These are phyloP conservation scores for Botrytis sinoallii DNA, from an alignment of 2,329 filamentous ascomycete genomes.

Conservation along the genomic window DNA sequence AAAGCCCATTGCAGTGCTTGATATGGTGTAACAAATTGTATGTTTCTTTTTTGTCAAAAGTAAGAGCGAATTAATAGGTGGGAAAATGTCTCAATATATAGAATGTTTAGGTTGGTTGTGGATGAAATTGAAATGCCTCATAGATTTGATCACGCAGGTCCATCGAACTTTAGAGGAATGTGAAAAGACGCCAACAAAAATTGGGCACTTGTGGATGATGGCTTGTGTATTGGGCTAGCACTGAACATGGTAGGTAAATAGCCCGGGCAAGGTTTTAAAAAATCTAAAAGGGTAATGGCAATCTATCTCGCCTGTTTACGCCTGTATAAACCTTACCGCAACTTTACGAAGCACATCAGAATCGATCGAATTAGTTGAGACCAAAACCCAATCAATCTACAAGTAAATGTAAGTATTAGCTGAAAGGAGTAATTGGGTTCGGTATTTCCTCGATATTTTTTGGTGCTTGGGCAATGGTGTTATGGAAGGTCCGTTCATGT, in stretches of 20 bases:
- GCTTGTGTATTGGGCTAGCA: neutral
- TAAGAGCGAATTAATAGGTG: neutral
- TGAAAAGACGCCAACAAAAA: conserved; percentile 16
- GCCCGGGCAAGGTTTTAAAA: conserved; percentile 1
- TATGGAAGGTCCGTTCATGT: conserved; percentile 1
- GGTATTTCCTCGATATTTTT: neutral
- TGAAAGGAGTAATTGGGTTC: conserved; percentile 4
- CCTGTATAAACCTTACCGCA: conserved; percentile 11
- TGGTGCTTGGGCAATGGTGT: conserved; percentile 4
- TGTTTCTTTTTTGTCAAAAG: neutral
- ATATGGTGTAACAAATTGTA: neutral
- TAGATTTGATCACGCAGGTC: conserved; percentile 1
- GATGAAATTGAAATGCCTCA: conserved; percentile 17
- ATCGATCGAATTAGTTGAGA: conserved; percentile 10
- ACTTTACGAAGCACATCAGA: neutral
- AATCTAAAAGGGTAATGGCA: conserved; percentile 2
- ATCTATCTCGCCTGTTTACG: conserved; percentile 1
- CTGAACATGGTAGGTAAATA: neutral
- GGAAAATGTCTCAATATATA: conserved; percentile 21
- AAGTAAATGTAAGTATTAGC: neutral
- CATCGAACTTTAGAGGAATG: conserved; percentile 1
- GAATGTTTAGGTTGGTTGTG: neutral
- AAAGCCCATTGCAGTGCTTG: conserved; percentile 18
- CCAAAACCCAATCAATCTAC: neutral
- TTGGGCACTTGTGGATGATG: conserved; percentile 1